Base-by-base conservation (phyloP, 257 asterid genomes). In the Perilla frutescens region DNA sequence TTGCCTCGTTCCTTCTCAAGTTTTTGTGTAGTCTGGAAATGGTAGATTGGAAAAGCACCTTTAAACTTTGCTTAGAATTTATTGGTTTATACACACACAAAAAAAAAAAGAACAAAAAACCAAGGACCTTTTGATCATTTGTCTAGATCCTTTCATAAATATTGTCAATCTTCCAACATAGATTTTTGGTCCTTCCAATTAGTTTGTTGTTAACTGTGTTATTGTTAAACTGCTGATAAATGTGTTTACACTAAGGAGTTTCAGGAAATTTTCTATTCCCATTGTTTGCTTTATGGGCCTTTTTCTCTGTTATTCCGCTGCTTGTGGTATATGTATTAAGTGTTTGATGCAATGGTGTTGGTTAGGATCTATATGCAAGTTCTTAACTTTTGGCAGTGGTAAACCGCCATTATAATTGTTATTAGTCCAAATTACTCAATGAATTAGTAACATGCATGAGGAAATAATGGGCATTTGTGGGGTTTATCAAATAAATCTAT, bases 11-110 rank as follows among this genome's bases (percentile, higher is more conserved):
- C 31, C 39, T 26, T 41, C 68, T 65, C 43, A 57, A 65, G 48
- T 63, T 41, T 63, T 1, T 2, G 4, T 41, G 36, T 51, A 39
- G 58, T 29, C 53, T 53, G 32, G 57, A 15, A 45, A 45, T 51
- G 31, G 40, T 32, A 37, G 31, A 61, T 39, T 40, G 43, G 54
- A 15, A 69, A 66, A 62, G 53, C 29, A 68, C 48, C 56, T 34
- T 31, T 45, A 14, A 45, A 10, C 69, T 57, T 54, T 36, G 50
- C 51, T 34, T 14, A 13, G 15, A 77, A 66, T 49, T 40, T 40
- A 10, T 50, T 72, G 82, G 59, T 59, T 67, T 31, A 13, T 60
- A 39, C 31, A 61, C 75, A 57, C n/a, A n/a, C n/a, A n/a, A n/a
- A n/a, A n/a, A 49, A 29, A 36, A 31, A 41, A 48, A 39, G 20